Evolutionary conservation across 148 eudicot species (phyloP).

Genomic region (Chenopodium quinoa): DNA sequence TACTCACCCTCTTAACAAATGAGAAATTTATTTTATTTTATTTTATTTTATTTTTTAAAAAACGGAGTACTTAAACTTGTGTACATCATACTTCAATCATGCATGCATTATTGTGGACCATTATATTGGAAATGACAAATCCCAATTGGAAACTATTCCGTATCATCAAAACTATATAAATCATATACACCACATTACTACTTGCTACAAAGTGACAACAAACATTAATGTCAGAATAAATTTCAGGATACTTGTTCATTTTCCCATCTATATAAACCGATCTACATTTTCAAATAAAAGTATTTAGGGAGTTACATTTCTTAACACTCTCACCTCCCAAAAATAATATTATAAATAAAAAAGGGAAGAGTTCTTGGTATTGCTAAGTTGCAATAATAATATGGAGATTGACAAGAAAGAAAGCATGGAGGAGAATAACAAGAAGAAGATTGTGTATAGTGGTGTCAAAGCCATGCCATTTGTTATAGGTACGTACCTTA

Average conservation of each 20-base stretch:
- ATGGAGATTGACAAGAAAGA: conserved; percentile 18
- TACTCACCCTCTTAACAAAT: too few relatives aligned
- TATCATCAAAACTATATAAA: not conserved
- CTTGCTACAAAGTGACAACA: conserved; percentile 8
- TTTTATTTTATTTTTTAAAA: too few relatives aligned
- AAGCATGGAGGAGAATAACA: conserved; percentile 11
- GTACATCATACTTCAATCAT: not conserved
- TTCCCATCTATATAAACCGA: not conserved
- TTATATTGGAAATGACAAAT: not conserved
- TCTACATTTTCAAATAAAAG: not conserved
- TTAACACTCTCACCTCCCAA: not conserved
- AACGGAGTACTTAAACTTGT: not conserved
- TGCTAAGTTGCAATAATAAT: not conserved
- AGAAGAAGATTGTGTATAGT: conserved; percentile 41
- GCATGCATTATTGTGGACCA: conserved; percentile 10
- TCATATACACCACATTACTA: not conserved
- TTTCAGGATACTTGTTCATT: not conserved
- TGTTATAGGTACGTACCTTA: conserved; percentile 40
- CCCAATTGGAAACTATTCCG: conserved; percentile 12
- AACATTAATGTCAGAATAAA: conserved; percentile 12
- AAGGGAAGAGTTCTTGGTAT: not conserved
- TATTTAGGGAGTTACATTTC: not conserved
- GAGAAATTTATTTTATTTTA: too few relatives aligned
- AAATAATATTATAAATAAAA: not conserved
- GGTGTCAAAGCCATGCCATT: conserved; percentile 69